A percentile compares a stretch with the other conserved stretches of the same genome.
Evolutionary conservation across 257 asterid genomes (phyloP).

Genomic region (Solanum dulcamara): DNA sequence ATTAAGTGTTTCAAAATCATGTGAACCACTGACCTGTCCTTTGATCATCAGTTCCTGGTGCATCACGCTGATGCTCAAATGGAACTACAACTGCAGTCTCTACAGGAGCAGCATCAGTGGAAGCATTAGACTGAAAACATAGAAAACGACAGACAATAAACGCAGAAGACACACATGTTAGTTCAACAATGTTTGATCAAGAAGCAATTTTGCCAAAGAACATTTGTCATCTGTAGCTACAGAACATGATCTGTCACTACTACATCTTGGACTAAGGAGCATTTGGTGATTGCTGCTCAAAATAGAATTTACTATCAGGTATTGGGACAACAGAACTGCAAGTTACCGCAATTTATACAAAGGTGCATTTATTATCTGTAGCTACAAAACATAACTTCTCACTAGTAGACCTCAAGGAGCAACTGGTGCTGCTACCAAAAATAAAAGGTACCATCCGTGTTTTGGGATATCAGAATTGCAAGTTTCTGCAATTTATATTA

Average conservation of each 20-base stretch:
- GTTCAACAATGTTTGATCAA: background rate
- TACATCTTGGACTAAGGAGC: background rate
- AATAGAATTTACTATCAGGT: background rate
- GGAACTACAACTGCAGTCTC: constrained; percentile 22
- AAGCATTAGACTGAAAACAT: constrained; percentile 6
- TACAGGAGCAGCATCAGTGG: constrained; percentile 32
- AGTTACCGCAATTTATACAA: background rate
- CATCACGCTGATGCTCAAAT: constrained; percentile 39
- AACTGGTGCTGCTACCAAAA: background rate
- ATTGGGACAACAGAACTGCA: background rate
- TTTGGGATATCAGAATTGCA: background rate
- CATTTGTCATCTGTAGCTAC: background rate
- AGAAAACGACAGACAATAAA: background rate
- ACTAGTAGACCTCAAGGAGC: background rate
- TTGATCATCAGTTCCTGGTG: constrained; percentile 42
- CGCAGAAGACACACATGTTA: background rate
- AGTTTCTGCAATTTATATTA: background rate
- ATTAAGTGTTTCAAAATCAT: background rate
- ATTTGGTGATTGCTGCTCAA: background rate
- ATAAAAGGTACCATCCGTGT: background rate
- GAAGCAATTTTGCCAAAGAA: background rate
- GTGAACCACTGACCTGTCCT: constrained; percentile 41
- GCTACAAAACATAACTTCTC: background rate
- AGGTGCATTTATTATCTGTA: background rate
- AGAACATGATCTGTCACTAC: background rate